Evolutionary conservation across 129 eudicot genomes (phyloP).

Genomic region (Logfia minima): DNA sequence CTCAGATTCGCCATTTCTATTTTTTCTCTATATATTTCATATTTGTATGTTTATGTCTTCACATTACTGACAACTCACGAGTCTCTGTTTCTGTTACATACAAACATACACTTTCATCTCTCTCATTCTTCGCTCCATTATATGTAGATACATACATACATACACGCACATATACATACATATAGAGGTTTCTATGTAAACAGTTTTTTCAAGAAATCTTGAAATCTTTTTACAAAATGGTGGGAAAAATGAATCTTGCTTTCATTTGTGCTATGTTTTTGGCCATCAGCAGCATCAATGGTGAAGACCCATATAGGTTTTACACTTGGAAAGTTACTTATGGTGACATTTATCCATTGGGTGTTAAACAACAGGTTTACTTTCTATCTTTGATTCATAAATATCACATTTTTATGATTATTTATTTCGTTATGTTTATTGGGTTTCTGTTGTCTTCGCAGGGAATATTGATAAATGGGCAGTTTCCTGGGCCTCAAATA

Average conservation of each 20-base stretch:
- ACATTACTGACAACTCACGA: slow-evolving; percentile 46
- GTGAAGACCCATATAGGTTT: slow-evolving; percentile 80
- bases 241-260: slow-evolving; percentile 30
- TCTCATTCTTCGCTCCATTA: slow-evolving; percentile 26
- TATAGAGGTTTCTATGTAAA: not conserved
- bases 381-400: slow-evolving; percentile 1
- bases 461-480: slow-evolving; percentile 97
- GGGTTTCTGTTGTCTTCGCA: slow-evolving; percentile 35
- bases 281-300: slow-evolving; percentile 48
- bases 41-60: not conserved
- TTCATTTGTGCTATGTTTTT: slow-evolving; percentile 33
- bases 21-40: slow-evolving; percentile 11
- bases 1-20: slow-evolving; percentile 14
- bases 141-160: slow-evolving; percentile 19
- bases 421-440: slow-evolving; percentile 31
- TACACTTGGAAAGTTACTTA: slow-evolving; percentile 90
- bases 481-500: slow-evolving; percentile 95
- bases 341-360: slow-evolving; percentile 81
- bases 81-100: slow-evolving; percentile 29
- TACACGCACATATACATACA: not conserved
- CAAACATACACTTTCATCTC: slow-evolving; percentile 13
- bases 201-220: slow-evolving; percentile 20
- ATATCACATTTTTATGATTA: slow-evolving; percentile 3
- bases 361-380: slow-evolving; percentile 84
- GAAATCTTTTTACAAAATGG: slow-evolving; percentile 34